These are phyloP conservation scores for Dendrostoma leiphaemia DNA, from an alignment of 2,329 filamentous ascomycete species.

Conservation along the genomic window DNA sequence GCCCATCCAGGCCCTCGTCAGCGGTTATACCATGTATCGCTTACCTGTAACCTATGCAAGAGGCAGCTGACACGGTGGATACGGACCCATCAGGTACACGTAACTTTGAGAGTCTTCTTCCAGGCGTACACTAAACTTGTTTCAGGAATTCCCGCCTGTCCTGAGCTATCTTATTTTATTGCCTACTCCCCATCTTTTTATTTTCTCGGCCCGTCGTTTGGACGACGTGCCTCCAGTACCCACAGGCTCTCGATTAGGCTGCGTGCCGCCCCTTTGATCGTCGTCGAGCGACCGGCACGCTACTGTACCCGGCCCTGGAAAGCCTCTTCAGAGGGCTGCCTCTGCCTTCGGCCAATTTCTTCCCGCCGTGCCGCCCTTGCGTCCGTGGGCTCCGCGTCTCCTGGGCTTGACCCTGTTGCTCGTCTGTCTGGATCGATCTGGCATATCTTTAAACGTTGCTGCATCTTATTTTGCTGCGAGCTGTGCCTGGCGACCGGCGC, in stretches of 20 bases:
- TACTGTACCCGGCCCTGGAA: background rate
- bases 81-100: background rate
- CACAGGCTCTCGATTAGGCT: conserved; percentile 6
- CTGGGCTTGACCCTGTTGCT: conserved; percentile 12
- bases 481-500: background rate
- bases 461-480: conserved; percentile 3
- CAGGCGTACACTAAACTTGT: background rate
- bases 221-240: too few species aligned
- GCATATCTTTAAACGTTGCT: conserved; percentile 3
- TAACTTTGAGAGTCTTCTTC: background rate
- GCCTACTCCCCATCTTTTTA: conserved; percentile 9
- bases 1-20: background rate
- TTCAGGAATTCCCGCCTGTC: background rate
- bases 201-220: too few species aligned
- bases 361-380: background rate
- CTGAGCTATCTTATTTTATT: too few species aligned
- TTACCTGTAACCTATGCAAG: too few species aligned
- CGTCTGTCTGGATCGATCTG: background rate
- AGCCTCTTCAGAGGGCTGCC: conserved; percentile 6
- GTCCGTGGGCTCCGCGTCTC: conserved; percentile 10
- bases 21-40: background rate
- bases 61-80: background rate
- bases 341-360: conserved; percentile 12
- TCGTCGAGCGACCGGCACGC: conserved; percentile 10
- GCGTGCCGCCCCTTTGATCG: conserved; percentile 18